Evolutionary conservation across 768 basidiomycete genomes (phyloP), one percentile per base, ranked within the genome.

Genomic region (Russula abietina): DNA sequence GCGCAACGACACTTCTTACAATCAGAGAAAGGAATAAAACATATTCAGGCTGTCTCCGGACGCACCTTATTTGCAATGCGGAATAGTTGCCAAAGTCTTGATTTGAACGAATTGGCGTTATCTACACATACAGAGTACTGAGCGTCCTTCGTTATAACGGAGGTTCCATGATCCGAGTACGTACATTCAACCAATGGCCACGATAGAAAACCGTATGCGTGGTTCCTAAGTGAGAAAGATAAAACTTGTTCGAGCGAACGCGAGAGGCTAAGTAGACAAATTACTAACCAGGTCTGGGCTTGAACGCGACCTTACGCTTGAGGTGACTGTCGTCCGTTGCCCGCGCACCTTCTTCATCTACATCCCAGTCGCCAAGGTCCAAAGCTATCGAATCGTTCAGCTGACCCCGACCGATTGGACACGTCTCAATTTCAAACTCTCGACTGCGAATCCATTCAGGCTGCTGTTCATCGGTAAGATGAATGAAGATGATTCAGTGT

Each of bases 151-250:
- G 22, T 63, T 71, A 58, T 71, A 57, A 67, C 62, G 56, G 24
- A 55, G 32, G 58, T 51, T 36, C 30, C 45, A 39, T 41, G 49
- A 49, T 54, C 45, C 45, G 55, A 62, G 26, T n/a, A 73, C 83
- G 63, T 70, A 91, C 89, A 71, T 89, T 81, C 63, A 93, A 79
- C 90, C 89, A 92, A 70, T 93, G 91, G 60, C 90, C 91, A 69
- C 83, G 84, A 78, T 93, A 93, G 77, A 89, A 93, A 62, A 93
- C 89, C n/a, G 89, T 93, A 72, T 93, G 90, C 7, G 87, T 90
- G 0, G 88, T 90, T 70, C 91, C 91, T 91, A 49, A 49, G 55
- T 8, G 36, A 33, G 55, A 49, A 61, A 30, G 12, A 17, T 7
- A 17, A 12, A 22, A 41, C 17, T n/a, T 46, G 33, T n/a, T 51